phyloP scores from a whole-genome alignment of 441 rosid species.

The Pelargonium exstipulatum region DNA sequence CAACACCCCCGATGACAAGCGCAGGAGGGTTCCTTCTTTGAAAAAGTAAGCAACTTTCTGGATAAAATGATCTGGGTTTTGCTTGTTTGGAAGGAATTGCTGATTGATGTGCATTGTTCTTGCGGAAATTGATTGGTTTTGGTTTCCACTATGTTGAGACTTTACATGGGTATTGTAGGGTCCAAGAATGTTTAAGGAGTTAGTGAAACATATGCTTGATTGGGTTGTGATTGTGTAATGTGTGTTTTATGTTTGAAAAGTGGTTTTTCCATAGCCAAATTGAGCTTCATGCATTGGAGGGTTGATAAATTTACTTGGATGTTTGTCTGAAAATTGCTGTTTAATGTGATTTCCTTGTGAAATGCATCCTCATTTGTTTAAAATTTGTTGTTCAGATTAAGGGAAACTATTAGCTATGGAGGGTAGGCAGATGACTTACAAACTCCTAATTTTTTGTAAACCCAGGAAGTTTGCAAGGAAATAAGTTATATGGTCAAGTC shows the following conservation, averaged over 20 bases:
- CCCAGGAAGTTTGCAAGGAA: too few species aligned
- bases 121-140: not conserved
- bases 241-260: too few species aligned
- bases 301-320: too few species aligned
- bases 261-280: too few species aligned
- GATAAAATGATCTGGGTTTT: not conserved
- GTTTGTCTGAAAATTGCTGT: not conserved
- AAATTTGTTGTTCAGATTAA: not conserved
- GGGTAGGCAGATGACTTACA: too few species aligned
- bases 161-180: not conserved
- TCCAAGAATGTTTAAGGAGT: not conserved
- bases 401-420: too few species aligned
- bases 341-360: not conserved
- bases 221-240: too few species aligned
- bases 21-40: conserved; percentile 42
- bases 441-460: too few species aligned
- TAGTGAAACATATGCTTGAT: not conserved
- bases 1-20: conserved; percentile 51
- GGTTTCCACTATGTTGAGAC: not conserved
- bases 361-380: not conserved
- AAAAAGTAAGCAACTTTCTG: conserved; percentile 33
- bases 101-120: not conserved
- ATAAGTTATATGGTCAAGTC: too few species aligned
- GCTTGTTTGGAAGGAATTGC: not conserved
- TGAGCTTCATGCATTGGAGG: too few species aligned